These are phyloP conservation scores for Colletotrichum liriopes DNA, from an alignment of 2,329 filamentous ascomycete species.

Conservation along the genomic window DNA sequence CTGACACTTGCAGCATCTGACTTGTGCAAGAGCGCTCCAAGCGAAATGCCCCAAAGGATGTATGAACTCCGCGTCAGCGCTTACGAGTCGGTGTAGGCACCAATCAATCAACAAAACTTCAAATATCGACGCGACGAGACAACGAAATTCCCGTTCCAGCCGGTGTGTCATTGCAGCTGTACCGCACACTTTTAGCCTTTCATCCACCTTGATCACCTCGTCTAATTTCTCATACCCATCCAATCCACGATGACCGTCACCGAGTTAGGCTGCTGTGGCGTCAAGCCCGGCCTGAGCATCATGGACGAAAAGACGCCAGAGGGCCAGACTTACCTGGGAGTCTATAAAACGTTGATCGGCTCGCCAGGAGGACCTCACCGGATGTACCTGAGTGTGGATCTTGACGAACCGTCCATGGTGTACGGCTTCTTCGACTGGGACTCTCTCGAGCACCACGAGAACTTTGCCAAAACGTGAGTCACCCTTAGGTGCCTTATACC, in stretches of 20 bases:
- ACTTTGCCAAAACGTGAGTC: conserved; percentile 45
- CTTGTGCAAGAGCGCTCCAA: neutral
- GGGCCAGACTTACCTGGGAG: conserved; percentile 40
- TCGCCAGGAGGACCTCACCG: conserved; percentile 44
- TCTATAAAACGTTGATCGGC: conserved; percentile 39
- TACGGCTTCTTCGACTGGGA: conserved; percentile 49
- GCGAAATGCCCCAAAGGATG: neutral
- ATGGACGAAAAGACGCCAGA: conserved; percentile 44
- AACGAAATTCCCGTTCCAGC: too few relatives aligned
- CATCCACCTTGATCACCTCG: too few relatives aligned
- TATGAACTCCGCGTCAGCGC: conserved; percentile 3
- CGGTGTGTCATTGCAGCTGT: neutral
- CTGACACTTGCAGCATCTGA: neutral
- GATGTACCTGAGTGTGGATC: conserved; percentile 45
- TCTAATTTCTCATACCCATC: neutral
- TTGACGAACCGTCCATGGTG: conserved; percentile 44
- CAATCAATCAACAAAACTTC: neutral
- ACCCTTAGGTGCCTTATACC: neutral
- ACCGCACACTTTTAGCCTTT: neutral
- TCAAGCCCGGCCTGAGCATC: conserved; percentile 44
- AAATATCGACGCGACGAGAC: neutral
- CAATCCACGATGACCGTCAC: conserved; percentile 39
- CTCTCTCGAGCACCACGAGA: conserved; percentile 46
- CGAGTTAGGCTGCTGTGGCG: conserved; percentile 45
- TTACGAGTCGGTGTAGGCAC: conserved; percentile 12